Evolutionary conservation across 768 basidiomycete species (phyloP), one percentile per base, ranked within the genome.

Genomic region (Suillus cothurnatus): DNA sequence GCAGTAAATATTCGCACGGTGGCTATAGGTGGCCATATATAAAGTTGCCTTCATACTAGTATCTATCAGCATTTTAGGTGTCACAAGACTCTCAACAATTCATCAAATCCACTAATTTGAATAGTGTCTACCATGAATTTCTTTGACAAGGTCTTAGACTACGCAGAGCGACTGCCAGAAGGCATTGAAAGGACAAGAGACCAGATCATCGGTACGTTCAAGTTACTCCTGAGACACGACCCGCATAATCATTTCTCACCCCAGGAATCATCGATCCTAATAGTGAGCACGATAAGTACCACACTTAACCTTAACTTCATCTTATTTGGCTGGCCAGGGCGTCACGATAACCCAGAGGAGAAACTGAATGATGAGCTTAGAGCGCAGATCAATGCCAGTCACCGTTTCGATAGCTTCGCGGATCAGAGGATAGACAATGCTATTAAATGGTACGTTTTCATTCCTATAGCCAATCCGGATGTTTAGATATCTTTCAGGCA

Each of bases 401-500:
- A 99, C 79, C 86, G 96, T 34, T 99, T 94, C 77, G 72, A 85
- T 28, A 93, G 90, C 68, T 99, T 99, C 76, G 95, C 96, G 0
- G 80, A 76, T 8, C 82, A 92, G 74, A 81, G 95, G 41, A 71
- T 80, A 4, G 81, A 85, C 14, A 95, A 95, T 73, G 79, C 82
- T 39, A 89, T 92, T 52, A 98, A 97, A 79, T 98, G 93, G 92
- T 91, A 64, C 31, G 80, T 77, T 11, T 55, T 23, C 11, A 8
- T 52, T 12, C 21, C 17, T 21, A 43, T 17, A 3, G 17, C 21
- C n/a, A 36, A 23, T 68, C 39, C 49, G 50, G 36, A 45, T 45
- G 32, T 52, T 64, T 17, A 23, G 19, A 38, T 45, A 7, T 6
- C 12, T 6, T 64, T 15, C 61, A 87, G 90, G 89, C 94, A 95